Percentiles rank a stretch among this genome's conserved stretches.
Evolutionary conservation across 2,329 filamentous ascomycete species (phyloP).

Genomic region (Chrysosporium queenslandicum): DNA sequence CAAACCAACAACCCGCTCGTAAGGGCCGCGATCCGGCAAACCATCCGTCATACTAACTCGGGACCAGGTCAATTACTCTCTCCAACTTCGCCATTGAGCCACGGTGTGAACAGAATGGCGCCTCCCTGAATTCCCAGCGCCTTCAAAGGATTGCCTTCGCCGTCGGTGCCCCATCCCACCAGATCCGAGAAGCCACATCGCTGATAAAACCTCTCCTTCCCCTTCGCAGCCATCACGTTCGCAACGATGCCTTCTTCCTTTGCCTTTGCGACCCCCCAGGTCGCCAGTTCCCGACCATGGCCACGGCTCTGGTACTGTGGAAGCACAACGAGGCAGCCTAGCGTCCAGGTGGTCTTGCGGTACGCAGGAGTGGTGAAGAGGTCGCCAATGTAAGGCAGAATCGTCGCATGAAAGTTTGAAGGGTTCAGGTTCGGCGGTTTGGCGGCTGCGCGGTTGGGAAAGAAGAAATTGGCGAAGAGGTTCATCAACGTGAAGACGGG

Average conservation of each 20-base stretch:
- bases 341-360: neutral
- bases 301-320: slow-evolving; percentile 5
- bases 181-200: slow-evolving; percentile 12
- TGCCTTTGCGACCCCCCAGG: neutral
- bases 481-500: slow-evolving; percentile 3
- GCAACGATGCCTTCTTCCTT: slow-evolving; percentile 5
- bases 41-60: too few species aligned
- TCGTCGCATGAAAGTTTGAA: neutral
- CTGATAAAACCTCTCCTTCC: slow-evolving; percentile 11
- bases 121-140: slow-evolving; percentile 3
- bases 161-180: slow-evolving; percentile 11
- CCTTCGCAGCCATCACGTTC: slow-evolving; percentile 3
- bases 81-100: neutral
- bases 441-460: slow-evolving; percentile 11
- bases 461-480: neutral
- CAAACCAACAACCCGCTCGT: too few species aligned
- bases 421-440: slow-evolving; percentile 9
- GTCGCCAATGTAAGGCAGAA: neutral
- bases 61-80: too few species aligned
- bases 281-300: neutral
- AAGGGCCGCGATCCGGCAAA: too few species aligned
- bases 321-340: slow-evolving; percentile 3
- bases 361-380: slow-evolving; percentile 1
- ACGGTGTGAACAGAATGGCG: slow-evolving; percentile 10
- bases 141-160: slow-evolving; percentile 11